A percentile compares a stretch with the other conserved stretches of the same genome.
These are phyloP conservation scores for Pichia ethanolica DNA, from an alignment of 805 yeast species.

Conservation along the genomic window DNA sequence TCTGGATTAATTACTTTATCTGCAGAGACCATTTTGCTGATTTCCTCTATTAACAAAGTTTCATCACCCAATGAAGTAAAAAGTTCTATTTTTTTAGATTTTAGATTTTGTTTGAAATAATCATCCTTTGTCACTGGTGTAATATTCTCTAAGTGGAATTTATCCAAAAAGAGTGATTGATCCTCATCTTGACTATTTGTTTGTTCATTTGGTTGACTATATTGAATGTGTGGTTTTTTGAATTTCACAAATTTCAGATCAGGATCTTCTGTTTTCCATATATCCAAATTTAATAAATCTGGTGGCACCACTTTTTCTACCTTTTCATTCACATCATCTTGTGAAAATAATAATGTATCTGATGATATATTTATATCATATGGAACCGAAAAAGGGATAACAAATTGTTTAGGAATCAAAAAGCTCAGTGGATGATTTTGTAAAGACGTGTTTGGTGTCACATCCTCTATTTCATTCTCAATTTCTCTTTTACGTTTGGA, in stretches of 20 bases:
- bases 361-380: constrained; percentile 11
- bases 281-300: constrained; percentile 11
- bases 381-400: constrained; percentile 24
- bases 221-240: constrained; percentile 25
- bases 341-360: constrained; percentile 5
- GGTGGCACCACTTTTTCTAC: background rate
- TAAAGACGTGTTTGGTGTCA: constrained; percentile 18
- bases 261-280: constrained; percentile 20
- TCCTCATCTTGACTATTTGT: background rate
- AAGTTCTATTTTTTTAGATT: constrained; percentile 23
- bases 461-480: constrained; percentile 3
- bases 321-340: constrained; percentile 5
- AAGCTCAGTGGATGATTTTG: constrained; percentile 28
- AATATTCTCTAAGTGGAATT: background rate
- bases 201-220: constrained; percentile 5
- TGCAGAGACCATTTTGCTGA: background rate
- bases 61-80: background rate
- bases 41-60: constrained; percentile 1
- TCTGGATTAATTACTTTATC: background rate
- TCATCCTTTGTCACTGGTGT: constrained; percentile 13
- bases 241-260: constrained; percentile 24
- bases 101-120: constrained; percentile 21
- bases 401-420: constrained; percentile 33
- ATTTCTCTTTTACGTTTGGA: background rate
- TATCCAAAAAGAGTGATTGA: background rate